Evolutionary conservation across 1,284 basidiomycete genomes (phyloP), one percentile per base, ranked within the genome.

Genomic region (Pseudozyma thailandica): DNA sequence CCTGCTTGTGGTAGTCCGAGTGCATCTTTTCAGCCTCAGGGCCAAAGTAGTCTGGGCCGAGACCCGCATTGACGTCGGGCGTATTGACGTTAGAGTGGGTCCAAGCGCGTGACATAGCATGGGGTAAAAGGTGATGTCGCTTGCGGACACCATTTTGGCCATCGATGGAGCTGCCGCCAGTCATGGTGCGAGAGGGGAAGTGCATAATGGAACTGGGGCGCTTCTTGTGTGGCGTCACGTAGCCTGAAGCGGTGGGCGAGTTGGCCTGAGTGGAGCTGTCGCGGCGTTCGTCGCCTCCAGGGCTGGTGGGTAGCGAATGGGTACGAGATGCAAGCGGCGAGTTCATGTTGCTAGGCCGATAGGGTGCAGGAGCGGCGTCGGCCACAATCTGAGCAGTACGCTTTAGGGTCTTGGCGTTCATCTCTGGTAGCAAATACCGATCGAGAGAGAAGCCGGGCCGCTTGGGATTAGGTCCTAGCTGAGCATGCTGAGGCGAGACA

Each of bases 381-480:
- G 79, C 77, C 7, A 82, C 76, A 39, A 81, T 79, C 66, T 82
- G 73, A 1, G 80, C 80, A 12, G 81, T 82, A 6, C 69, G 54
- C 47, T 74, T 69, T 31, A 82, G 61, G 25, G 81, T 82, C 66
- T 82, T 82, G 25, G 72, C 81, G 44, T 78, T 77, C 78, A 82
- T 79, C 62, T 82, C 80, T 6, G 81, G 81, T 12, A 82, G 55
- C 8, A 81, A 65, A 68, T 83, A 90, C 84, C 90, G 85, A 16
- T 87, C 88, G 2, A 92, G 83, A 62, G 87, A 87, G 77, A 88
- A 92, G 7, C 90, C 90, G 4, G 89, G 87, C 31, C 88, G 84
- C 73, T 88, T 88, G n/a, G 89, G 84, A 54, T 89, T 87, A 9
- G 91, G 90, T 20, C 88, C 89, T 18, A 92, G 84, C 65, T 82